Evolutionary conservation across 345 rosid species (phyloP).

Genomic region (Bretschneidera sinensis): DNA sequence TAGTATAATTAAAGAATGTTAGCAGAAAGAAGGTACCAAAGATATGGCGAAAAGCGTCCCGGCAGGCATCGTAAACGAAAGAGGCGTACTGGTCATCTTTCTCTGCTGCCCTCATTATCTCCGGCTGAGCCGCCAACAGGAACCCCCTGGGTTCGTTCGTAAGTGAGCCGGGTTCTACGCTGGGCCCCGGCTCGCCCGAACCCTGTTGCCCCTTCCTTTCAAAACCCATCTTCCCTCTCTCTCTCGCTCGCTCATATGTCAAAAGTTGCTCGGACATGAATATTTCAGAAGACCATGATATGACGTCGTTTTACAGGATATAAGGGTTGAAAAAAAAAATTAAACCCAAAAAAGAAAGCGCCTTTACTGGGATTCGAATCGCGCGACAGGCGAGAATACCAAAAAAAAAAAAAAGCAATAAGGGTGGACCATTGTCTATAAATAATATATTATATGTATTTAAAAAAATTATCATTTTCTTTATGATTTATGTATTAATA

Average conservation of each 20-base stretch:
- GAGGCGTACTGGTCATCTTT: slow-evolving; percentile 95
- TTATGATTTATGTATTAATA: too few species aligned
- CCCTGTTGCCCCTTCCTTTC: slow-evolving; percentile 20
- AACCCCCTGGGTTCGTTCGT: slow-evolving; percentile 42
- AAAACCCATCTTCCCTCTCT: slow-evolving; percentile 21
- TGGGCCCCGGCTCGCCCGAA: slow-evolving; percentile 27
- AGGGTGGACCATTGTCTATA: too few species aligned
- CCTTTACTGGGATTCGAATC: too few species aligned
- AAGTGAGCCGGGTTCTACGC: slow-evolving; percentile 18
- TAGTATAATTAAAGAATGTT: not conserved
- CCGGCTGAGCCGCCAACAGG: slow-evolving; percentile 81
- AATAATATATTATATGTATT: too few species aligned
- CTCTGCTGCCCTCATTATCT: slow-evolving; percentile 94
- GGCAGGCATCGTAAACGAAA: slow-evolving; percentile 89
- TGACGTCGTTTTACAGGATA: too few species aligned
- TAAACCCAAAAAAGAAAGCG: too few species aligned
- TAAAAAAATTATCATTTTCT: too few species aligned
- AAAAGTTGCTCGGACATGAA: too few species aligned
- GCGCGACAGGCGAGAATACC: too few species aligned
- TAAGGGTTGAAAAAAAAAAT: too few species aligned
- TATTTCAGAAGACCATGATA: too few species aligned
- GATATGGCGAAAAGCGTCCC: slow-evolving; percentile 85
- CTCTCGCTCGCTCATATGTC: not conserved
- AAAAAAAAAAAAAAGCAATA: too few species aligned
- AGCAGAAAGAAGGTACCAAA: slow-evolving; percentile 38